Percentiles rank a stretch among this genome's conserved stretches.
phyloP scores from a whole-genome alignment of 2,329 filamentous ascomycete genomes.

The Cordyceps pruinosa region DNA sequence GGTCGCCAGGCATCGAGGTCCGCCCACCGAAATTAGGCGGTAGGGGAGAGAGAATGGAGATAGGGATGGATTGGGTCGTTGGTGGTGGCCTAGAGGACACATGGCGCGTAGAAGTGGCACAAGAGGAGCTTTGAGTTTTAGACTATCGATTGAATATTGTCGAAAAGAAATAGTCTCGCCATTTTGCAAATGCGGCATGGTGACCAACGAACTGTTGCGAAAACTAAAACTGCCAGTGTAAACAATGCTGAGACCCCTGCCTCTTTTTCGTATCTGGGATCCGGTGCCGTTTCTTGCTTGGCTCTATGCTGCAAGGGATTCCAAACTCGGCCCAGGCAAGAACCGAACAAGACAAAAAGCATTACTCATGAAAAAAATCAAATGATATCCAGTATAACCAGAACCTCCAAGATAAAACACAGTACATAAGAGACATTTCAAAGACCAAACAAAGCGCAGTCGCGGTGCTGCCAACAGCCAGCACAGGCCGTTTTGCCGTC shows the following conservation, averaged over 20 bases:
- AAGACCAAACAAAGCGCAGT: background rate
- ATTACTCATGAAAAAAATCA: no score
- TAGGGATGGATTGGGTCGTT: no score
- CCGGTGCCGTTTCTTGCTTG: background rate
- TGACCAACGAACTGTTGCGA: background rate
- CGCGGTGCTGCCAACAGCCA: background rate
- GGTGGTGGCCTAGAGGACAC: no score
- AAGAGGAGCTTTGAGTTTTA: conserved; percentile 1
- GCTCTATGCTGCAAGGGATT: background rate
- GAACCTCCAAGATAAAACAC: background rate
- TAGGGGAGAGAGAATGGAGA: background rate
- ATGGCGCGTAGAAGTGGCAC: background rate
- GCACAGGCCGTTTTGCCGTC: background rate
- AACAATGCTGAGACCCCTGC: background rate
- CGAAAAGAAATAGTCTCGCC: background rate
- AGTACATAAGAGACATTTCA: background rate
- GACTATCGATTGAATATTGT: background rate
- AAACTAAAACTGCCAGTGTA: background rate
- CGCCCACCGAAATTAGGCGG: conserved; percentile 65
- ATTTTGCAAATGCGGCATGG: background rate
- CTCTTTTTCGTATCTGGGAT: background rate
- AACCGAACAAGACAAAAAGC: background rate
- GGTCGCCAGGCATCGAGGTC: conserved; percentile 42
- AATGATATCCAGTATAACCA: background rate
- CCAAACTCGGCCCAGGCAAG: background rate